Evolutionary conservation across 176 grass and related monocot species (phyloP).

Genomic region (Oryza australiensis): DNA sequence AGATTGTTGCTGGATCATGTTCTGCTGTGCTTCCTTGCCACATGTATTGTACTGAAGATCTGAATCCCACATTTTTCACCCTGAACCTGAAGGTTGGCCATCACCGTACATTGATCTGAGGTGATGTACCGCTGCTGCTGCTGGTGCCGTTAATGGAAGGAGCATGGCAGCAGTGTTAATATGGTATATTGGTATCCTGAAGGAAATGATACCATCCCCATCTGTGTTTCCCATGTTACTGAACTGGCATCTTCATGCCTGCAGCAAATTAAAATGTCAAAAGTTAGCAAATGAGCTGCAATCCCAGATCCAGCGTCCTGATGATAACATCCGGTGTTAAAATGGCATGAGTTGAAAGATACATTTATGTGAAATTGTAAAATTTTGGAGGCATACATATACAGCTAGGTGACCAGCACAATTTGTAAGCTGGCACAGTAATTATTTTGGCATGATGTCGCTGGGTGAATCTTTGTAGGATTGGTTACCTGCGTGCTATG

Average conservation of each 20-base stretch:
- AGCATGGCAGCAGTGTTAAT: not conserved
- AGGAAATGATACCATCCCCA: slow-evolving; percentile 11
- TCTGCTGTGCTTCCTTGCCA: not conserved
- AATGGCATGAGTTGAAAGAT: not conserved
- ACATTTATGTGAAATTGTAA: not conserved
- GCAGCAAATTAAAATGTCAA: not conserved
- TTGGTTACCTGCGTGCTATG: not conserved
- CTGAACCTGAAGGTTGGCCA: not conserved
- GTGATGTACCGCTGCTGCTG: not conserved
- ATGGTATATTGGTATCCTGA: not conserved
- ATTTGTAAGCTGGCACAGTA: not conserved
- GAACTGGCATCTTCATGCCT: not conserved
- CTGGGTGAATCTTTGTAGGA: not conserved
- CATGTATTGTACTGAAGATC: not conserved
- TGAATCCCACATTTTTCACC: not conserved
- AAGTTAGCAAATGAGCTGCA: not conserved
- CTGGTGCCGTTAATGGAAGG: not conserved
- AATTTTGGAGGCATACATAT: not conserved
- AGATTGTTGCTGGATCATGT: not conserved
- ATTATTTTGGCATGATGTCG: not conserved
- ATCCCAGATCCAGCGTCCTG: not conserved
- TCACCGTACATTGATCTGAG: not conserved
- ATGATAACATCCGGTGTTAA: not conserved
- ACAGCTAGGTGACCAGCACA: not conserved
- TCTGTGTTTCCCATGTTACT: not conserved